These are phyloP conservation scores for Chaetomium fimeti DNA, from an alignment of 495 filamentous ascomycete species.

Conservation along the genomic window DNA sequence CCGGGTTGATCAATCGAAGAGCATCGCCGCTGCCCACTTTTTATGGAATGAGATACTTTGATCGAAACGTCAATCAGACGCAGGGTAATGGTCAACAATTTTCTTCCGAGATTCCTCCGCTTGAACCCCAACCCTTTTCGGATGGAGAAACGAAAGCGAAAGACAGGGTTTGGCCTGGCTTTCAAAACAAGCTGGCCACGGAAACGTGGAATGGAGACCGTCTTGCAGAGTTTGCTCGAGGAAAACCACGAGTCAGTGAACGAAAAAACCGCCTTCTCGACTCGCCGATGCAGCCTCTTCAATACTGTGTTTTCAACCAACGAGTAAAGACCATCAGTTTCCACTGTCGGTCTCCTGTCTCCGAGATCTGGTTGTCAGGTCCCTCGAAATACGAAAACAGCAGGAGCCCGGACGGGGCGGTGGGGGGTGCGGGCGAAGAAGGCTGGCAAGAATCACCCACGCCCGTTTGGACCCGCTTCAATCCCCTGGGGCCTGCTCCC, in stretches of 20 bases:
- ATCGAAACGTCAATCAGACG: slow-evolving; percentile 12
- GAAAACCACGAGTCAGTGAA: neutral
- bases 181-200: neutral
- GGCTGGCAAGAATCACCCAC: slow-evolving; percentile 1
- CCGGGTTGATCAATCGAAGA: neutral
- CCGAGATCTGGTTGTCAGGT: neutral
- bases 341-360: neutral
- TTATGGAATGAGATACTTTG: slow-evolving; percentile 1
- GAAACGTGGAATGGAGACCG: neutral
- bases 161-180: neutral
- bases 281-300: neutral
- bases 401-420: neutral
- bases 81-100: neutral
- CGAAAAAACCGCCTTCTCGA: neutral
- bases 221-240: neutral
- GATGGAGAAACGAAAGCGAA: no score
- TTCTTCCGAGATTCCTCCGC: neutral
- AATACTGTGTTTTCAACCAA: neutral
- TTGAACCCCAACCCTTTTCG: slow-evolving; percentile 8
- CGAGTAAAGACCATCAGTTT: neutral
- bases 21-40: neutral
- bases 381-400: slow-evolving; percentile 15
- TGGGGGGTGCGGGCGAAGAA: neutral
- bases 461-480: slow-evolving; percentile 11
- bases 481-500: slow-evolving; percentile 3